These are phyloP conservation scores for Bretschneidera sinensis DNA, from an alignment of 345 rosid species.

Conservation along the genomic window DNA sequence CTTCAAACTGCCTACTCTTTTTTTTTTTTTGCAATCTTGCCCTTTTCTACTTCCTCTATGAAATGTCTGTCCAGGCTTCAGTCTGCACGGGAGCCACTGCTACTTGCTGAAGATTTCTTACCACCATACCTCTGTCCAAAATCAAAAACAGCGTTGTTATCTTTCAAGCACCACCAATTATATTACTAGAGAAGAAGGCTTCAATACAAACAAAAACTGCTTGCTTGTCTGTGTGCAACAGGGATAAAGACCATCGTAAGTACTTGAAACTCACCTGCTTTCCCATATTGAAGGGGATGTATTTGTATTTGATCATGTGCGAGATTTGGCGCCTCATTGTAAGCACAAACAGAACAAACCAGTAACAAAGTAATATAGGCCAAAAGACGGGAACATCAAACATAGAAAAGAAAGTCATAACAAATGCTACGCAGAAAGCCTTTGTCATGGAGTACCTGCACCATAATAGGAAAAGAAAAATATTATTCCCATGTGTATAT, in stretches of 20 bases:
- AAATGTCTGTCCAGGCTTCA: slow-evolving; percentile 24
- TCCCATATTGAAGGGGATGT: slow-evolving; percentile 61
- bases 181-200: neutral
- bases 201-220: neutral
- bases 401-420: slow-evolving; percentile 76
- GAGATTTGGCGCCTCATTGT: slow-evolving; percentile 79
- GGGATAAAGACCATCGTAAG: neutral
- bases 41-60: slow-evolving; percentile 18
- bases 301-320: slow-evolving; percentile 88
- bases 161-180: neutral
- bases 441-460: slow-evolving; percentile 77
- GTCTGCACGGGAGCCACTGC: slow-evolving; percentile 49
- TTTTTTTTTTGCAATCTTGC: slow-evolving; percentile 12
- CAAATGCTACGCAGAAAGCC: slow-evolving; percentile 67
- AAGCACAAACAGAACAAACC: slow-evolving; percentile 69
- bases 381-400: slow-evolving; percentile 86
- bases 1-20: slow-evolving; percentile 17
- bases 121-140: slow-evolving; percentile 37
- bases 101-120: slow-evolving; percentile 31
- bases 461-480: slow-evolving; percentile 13
- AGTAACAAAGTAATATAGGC: slow-evolving; percentile 77
- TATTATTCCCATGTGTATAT: neutral
- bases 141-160: neutral
- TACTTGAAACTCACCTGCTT: slow-evolving; percentile 52
- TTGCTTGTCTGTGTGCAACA: neutral